These are phyloP conservation scores for Tetradesmus lagerheimii DNA, from an alignment of 139 green algal species.

Conservation along the genomic window DNA sequence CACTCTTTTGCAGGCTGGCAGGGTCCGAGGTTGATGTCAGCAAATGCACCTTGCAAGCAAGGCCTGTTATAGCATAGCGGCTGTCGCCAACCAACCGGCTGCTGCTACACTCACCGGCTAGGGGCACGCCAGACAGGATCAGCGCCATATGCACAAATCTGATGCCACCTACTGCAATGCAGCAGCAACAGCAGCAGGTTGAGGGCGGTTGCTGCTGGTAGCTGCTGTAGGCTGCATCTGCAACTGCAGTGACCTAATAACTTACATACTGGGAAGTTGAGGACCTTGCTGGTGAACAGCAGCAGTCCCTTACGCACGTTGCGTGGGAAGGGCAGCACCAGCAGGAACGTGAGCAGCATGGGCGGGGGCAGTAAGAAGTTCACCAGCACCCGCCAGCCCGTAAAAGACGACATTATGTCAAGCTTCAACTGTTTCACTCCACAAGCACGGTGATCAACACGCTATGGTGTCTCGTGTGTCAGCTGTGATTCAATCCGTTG, in stretches of 20 bases:
- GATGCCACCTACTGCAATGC: constrained; percentile 41
- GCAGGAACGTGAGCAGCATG: constrained; percentile 46
- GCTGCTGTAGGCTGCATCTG: not conserved
- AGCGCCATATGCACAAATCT: constrained; percentile 50
- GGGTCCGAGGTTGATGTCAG: not conserved
- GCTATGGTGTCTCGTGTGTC: not conserved
- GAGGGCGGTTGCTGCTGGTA: not conserved
- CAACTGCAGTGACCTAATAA: not conserved
- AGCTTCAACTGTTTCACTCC: not conserved
- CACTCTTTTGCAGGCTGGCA: not conserved
- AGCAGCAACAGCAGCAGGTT: not conserved
- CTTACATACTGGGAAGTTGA: constrained; percentile 43
- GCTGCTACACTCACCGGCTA: constrained; percentile 35
- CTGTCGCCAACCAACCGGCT: not conserved
- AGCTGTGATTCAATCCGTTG: not conserved
- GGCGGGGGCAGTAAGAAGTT: constrained; percentile 46
- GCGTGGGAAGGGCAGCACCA: constrained; percentile 47
- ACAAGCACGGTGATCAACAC: not conserved
- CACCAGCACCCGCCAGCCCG: constrained; percentile 43
- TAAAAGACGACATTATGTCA: not conserved
- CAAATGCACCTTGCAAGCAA: not conserved
- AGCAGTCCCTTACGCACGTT: constrained; percentile 47
- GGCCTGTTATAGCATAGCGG: not conserved
- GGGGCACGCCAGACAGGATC: constrained; percentile 30
- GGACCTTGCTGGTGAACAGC: constrained; percentile 34